Percentiles rank a stretch among this genome's conserved stretches.
Evolutionary conservation across 2,329 filamentous ascomycete genomes (phyloP).

Genomic region (Chrysosphaeria jannelii): DNA sequence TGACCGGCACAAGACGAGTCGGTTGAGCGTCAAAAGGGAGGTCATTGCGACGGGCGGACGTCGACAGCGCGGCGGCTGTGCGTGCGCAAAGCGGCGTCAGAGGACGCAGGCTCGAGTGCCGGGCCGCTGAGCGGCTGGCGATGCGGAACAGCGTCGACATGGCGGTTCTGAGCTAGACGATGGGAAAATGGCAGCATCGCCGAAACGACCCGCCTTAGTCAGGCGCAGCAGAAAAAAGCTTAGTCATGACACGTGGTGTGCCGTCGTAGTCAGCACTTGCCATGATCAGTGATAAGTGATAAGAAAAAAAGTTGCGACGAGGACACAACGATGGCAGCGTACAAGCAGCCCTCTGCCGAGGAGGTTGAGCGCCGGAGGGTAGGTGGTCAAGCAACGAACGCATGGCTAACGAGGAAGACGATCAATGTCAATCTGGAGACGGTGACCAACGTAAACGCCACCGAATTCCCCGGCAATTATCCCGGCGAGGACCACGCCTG

Average conservation of each 20-base stretch:
- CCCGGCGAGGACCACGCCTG: slow-evolving; percentile 43
- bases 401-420: slow-evolving; percentile 26
- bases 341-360: slow-evolving; percentile 16
- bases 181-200: too few species aligned
- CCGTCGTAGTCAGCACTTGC: too few species aligned
- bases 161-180: too few species aligned
- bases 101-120: slow-evolving; percentile 28
- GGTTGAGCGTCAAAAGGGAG: slow-evolving; percentile 19
- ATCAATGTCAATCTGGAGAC: slow-evolving; percentile 75
- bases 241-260: too few species aligned
- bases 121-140: slow-evolving; percentile 33
- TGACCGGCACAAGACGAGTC: slow-evolving; percentile 33
- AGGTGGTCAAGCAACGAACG: slow-evolving; percentile 5
- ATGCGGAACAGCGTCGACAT: slow-evolving; percentile 46
- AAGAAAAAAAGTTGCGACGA: slow-evolving; percentile 1
- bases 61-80: slow-evolving; percentile 24
- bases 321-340: slow-evolving; percentile 13
- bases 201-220: too few species aligned
- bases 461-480: slow-evolving; percentile 76
- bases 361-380: slow-evolving; percentile 33
- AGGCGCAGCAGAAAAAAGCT: too few species aligned
- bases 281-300: too few species aligned
- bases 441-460: slow-evolving; percentile 64
- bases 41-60: slow-evolving; percentile 30
- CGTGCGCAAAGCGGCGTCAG: slow-evolving; percentile 1